phyloP scores from a whole-genome alignment of 2,329 filamentous ascomycete species.

The Dendrostoma leiphaemia region DNA sequence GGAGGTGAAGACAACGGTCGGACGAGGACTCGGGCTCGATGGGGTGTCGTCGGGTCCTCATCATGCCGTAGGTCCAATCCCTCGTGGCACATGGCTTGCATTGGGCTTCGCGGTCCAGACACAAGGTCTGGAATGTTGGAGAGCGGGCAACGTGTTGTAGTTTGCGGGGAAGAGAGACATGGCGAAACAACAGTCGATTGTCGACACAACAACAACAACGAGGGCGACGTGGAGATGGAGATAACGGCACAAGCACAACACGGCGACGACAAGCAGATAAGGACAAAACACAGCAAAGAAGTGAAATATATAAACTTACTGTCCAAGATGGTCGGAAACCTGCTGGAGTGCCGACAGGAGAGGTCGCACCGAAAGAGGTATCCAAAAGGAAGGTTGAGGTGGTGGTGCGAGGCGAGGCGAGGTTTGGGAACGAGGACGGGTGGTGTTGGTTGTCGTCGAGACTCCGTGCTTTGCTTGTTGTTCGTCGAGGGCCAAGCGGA shows the following conservation, averaged over 20 bases:
- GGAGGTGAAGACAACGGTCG: not conserved
- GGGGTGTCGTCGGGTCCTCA: not conserved
- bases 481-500: too few relatives aligned
- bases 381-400: not conserved
- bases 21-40: not conserved
- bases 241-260: constrained; percentile 8
- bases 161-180: constrained; percentile 9
- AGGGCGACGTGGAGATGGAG: not conserved
- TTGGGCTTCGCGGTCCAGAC: not conserved
- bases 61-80: not conserved
- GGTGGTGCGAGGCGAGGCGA: not conserved
- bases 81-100: constrained; percentile 7
- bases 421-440: not conserved
- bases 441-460: not conserved
- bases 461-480: too few relatives aligned
- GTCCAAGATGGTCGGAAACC: not conserved
- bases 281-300: not conserved
- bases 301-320: constrained; percentile 14
- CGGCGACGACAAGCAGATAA: constrained; percentile 5
- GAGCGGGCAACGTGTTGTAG: constrained; percentile 1
- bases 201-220: not conserved
- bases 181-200: constrained; percentile 8
- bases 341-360: not conserved
- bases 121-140: constrained; percentile 4
- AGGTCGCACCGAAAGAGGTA: not conserved